These are phyloP conservation scores for Oxyria digyna DNA, from an alignment of 148 eudicot species.

Conservation along the genomic window DNA sequence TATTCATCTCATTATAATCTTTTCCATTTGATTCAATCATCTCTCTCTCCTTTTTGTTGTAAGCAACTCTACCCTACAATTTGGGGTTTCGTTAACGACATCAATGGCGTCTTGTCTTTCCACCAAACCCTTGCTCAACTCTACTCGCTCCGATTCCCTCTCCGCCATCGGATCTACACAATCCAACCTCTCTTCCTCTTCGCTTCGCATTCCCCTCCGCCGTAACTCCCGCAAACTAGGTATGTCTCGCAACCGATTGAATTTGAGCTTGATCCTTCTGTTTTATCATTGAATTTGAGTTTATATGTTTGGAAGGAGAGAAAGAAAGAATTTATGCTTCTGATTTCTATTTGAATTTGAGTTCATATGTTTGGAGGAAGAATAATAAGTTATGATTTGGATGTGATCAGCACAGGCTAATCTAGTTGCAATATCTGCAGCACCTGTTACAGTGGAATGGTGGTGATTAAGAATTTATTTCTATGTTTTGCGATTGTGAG, in stretches of 20 bases:
- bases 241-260: conserved; percentile 10
- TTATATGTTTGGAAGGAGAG: not conserved
- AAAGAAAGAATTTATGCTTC: not conserved
- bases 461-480: not conserved
- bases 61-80: not conserved
- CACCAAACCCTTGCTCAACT: conserved; percentile 48
- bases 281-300: not conserved
- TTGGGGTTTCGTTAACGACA: not conserved
- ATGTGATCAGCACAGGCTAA: not conserved
- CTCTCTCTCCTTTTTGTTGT: not conserved
- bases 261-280: not conserved
- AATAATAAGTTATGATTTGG: not conserved
- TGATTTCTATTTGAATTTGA: not conserved
- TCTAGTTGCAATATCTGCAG: not conserved
- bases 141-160: conserved; percentile 19
- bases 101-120: conserved; percentile 55
- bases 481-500: not conserved
- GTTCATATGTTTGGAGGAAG: not conserved
- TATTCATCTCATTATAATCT: not conserved
- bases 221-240: conserved; percentile 38
- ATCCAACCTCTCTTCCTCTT: conserved; percentile 26
- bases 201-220: conserved; percentile 30
- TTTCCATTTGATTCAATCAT: not conserved
- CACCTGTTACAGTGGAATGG: not conserved
- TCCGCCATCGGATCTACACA: conserved; percentile 29